Evolutionary conservation across 768 basidiomycete genomes (phyloP), one percentile per base, ranked within the genome.

Genomic region (Naganishia onofrii): DNA sequence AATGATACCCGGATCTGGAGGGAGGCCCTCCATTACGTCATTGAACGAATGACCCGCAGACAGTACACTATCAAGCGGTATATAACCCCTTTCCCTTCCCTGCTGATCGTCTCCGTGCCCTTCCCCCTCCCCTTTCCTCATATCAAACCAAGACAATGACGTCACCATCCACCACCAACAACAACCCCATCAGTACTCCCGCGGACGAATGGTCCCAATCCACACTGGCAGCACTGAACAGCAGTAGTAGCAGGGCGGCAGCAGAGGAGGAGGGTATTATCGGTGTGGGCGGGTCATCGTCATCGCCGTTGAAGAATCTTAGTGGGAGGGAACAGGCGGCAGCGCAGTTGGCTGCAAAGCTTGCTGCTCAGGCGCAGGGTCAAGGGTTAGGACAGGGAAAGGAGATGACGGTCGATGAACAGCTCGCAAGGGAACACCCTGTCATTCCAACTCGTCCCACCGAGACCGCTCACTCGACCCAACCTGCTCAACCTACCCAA

Each of bases 281-380:
- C 15, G 42, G 9, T 42, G 15, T 17, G 9, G 42, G 42, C 15
- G 42, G 42, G 15, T 42, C 42, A 42, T 36, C 34, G 12, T 4
- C 34, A 4, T 36, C 34, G 34, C 42, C 42, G 42, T 53, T 73
- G 46, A 68, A 58, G 15, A 74, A 76, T 26, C 48, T 79, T 46
- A 63, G 65, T 19, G 79, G 79, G 15, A 70, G 77, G 60, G 77
- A 78, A 68, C 78, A 79, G 52, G 78, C 78, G n/a, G 78, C 78
- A 3, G 71, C 53, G 52, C 78, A 79, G 66, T 64, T 79, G 21
- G 70, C 65, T 10, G 77, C 70, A 0, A 60, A 38, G n/a, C 34
- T 66, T 0, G 55, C 34, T 13, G 57, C 34, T 12, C 12, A 4
- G 4, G 34, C 34, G 4, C 6, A 12, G 4, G 34, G 34, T 36